These are phyloP conservation scores for Xylariaceae sp. DNA, from an alignment of 2,329 filamentous ascomycete species.

Conservation along the genomic window DNA sequence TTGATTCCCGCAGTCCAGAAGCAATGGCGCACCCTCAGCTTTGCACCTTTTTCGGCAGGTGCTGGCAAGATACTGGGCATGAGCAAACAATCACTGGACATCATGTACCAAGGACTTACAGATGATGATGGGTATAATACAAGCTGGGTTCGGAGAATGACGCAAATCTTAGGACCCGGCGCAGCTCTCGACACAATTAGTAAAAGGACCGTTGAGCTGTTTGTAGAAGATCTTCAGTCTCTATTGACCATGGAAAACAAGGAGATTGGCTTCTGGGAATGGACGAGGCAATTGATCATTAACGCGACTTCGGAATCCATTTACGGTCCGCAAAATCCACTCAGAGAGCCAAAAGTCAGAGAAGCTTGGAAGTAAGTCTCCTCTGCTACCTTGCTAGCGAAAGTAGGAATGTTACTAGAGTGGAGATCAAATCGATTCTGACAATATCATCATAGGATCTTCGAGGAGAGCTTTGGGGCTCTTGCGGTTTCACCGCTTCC, in stretches of 20 bases:
- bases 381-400: not conserved
- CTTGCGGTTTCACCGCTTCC: constrained; percentile 16
- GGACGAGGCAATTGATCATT: constrained; percentile 21
- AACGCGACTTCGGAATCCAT: constrained; percentile 24
- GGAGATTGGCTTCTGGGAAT: constrained; percentile 16
- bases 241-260: constrained; percentile 6
- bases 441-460: constrained; percentile 10
- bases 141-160: constrained; percentile 16
- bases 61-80: constrained; percentile 23
- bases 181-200: constrained; percentile 23
- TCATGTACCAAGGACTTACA: constrained; percentile 22
- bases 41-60: constrained; percentile 24
- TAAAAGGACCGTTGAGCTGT: constrained; percentile 18
- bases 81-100: constrained; percentile 22
- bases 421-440: not conserved
- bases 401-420: no score
- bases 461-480: constrained; percentile 19
- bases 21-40: constrained; percentile 28
- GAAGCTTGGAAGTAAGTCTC: constrained; percentile 22
- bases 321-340: constrained; percentile 28
- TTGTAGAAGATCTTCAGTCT: constrained; percentile 14
- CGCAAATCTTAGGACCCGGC: constrained; percentile 13
- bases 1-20: constrained; percentile 26
- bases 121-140: constrained; percentile 17
- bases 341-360: constrained; percentile 19